Base-by-base conservation (phyloP, 306 rosid species). In the Inga oerstediana region DNA sequence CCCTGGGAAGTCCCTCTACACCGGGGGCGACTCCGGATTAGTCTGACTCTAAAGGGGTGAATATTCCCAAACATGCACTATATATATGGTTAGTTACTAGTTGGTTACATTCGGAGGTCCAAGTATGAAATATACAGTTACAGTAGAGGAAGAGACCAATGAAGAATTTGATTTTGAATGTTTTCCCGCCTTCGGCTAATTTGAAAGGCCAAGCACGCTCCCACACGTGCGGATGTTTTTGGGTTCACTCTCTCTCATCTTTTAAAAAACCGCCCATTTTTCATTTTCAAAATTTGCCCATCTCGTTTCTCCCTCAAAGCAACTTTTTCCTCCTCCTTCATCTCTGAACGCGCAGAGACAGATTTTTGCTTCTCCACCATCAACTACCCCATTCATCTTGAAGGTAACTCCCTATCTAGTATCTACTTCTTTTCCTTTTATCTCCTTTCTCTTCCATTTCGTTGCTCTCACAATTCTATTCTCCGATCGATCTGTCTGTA, bases 211-310 rank as follows among this genome's bases (percentile, higher is more conserved):
- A 11, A 71, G 56, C 30, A 44, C 16, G 27, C 5, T 48, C 62
- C 61, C 24, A 30, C 61, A 73, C 61, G 59, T 15, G 43, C 30
- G 61, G 22, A 46, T 17, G 20, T 15, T 15, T 52, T 52, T 52
- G 13, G 8, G 9, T 46, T 48, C 9, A 22, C 3, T n/a, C 19
- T 27, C 41, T 15, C 20, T 15, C 15, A 19, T 51, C 39, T 48
- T 76, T 58, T 39, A 39, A 79, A 84, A 84, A 75, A 46, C 87
- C 97, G 91, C 94, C 85, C 86, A 32, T 80, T 84, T 87, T 35
- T 19, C 81, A 39, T 14, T 89, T 89, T 76, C 58, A 92, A 89
- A 80, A n/a, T 49, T 87, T 78, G 88, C 91, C 91, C 89, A 80
- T 74, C 77, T 71, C 81, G 82, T 82, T 79, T 81, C 46, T 74